These are phyloP conservation scores for Pestalotiopsis sp. DNA, from an alignment of 2,329 filamentous ascomycete genomes.

Conservation along the genomic window DNA sequence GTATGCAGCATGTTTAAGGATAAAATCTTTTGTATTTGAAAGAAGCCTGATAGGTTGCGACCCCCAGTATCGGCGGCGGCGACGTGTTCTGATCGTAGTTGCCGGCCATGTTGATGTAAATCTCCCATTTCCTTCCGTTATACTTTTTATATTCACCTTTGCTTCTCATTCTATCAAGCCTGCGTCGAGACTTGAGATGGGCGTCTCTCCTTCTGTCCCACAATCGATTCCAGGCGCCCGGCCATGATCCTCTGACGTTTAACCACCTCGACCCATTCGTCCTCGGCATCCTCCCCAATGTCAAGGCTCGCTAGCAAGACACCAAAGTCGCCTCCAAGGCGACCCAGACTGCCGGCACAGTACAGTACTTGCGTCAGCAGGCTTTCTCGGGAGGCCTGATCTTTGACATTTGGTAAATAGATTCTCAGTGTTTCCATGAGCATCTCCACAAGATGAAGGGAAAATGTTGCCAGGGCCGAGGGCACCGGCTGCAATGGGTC, in stretches of 20 bases:
- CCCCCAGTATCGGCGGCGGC: no score
- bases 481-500: constrained; percentile 65
- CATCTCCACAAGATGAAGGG: constrained; percentile 79
- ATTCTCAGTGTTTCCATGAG: constrained; percentile 73
- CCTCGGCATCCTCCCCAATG: constrained; percentile 46
- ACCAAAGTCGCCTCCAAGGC: constrained; percentile 90
- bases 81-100: no score
- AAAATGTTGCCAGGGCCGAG: constrained; percentile 79
- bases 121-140: neutral
- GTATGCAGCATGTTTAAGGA: no score
- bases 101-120: neutral
- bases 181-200: constrained; percentile 16
- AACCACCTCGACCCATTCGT: constrained; percentile 87
- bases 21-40: no score
- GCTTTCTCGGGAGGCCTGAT: constrained; percentile 81
- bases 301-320: constrained; percentile 74
- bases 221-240: constrained; percentile 72
- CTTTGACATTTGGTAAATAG: constrained; percentile 82
- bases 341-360: constrained; percentile 86
- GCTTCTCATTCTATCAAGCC: constrained; percentile 12
- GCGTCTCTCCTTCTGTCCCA: constrained; percentile 52
- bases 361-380: constrained; percentile 91
- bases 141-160: neutral
- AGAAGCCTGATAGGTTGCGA: no score
- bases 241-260: constrained; percentile 85